A percentile compares a stretch with the other conserved stretches of the same genome.
These are phyloP conservation scores for Colletotrichum kahawae DNA, from an alignment of 2,329 filamentous ascomycete species.

Conservation along the genomic window DNA sequence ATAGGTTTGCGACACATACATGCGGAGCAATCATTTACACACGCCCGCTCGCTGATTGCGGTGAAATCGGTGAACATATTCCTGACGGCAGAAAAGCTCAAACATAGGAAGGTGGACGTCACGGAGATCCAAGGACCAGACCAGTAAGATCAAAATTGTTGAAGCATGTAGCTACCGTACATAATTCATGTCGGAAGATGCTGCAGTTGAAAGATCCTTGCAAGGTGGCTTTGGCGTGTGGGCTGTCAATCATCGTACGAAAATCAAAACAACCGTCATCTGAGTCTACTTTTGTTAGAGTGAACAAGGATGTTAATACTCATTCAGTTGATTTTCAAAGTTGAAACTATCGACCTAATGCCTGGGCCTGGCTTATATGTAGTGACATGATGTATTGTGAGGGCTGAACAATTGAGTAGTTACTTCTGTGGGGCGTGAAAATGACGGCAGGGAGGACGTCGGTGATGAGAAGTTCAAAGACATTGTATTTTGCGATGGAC, in stretches of 20 bases:
- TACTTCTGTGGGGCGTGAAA: too few relatives aligned
- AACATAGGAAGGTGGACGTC: not conserved
- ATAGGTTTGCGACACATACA: not conserved
- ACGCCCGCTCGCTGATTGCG: not conserved
- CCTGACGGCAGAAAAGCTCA: accelerated
- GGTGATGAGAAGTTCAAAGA: too few relatives aligned
- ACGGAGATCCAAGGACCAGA: not conserved
- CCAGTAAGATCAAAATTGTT: not conserved
- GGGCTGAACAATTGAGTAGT: too few relatives aligned
- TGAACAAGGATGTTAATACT: not conserved
- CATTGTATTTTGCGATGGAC: too few relatives aligned
- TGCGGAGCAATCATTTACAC: not conserved
- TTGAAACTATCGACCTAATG: too few relatives aligned
- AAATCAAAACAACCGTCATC: not conserved
- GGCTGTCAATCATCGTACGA: not conserved
- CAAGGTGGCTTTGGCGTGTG: not conserved
- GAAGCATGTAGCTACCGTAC: not conserved
- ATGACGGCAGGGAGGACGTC: too few relatives aligned
- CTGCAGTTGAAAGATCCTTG: not conserved
- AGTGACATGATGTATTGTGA: too few relatives aligned
- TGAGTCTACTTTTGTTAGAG: not conserved
- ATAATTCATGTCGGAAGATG: not conserved
- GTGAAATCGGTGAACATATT: not conserved
- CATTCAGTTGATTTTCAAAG: too few relatives aligned
- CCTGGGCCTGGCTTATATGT: too few relatives aligned